Evolutionary conservation across 2,329 filamentous ascomycete species (phyloP).

Genomic region (Pseudogymnoascus sp.): DNA sequence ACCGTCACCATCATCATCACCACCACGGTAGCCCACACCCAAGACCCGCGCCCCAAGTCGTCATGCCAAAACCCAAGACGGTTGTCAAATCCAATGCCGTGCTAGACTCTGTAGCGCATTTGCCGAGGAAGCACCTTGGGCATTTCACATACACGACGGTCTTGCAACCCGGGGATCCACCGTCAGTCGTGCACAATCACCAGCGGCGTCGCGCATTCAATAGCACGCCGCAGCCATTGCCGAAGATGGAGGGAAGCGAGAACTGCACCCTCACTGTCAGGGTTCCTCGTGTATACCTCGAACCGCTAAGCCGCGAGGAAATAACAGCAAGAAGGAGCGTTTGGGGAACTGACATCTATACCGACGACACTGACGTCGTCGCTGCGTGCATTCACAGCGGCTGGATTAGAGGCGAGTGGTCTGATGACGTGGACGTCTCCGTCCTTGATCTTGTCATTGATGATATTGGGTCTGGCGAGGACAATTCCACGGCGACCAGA

Average conservation of each 20-base stretch:
- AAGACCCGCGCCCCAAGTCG: conserved; percentile 19
- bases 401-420: conserved; percentile 85
- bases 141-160: conserved; percentile 71
- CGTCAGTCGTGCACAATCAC: conserved; percentile 16
- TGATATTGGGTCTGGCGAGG: conserved; percentile 25
- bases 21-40: conserved; percentile 24
- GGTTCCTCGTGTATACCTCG: conserved; percentile 71
- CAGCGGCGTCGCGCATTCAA: conserved; percentile 45
- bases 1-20: conserved; percentile 35
- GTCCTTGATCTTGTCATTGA: conserved; percentile 51
- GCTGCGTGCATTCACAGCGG: conserved; percentile 89
- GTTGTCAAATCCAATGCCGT: conserved; percentile 62
- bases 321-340: conserved; percentile 73
- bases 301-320: conserved; percentile 62
- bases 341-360: conserved; percentile 93
- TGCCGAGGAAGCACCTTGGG: conserved; percentile 72
- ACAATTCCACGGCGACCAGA: conserved; percentile 18
- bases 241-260: conserved; percentile 59
- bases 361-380: conserved; percentile 88
- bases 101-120: conserved; percentile 59
- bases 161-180: conserved; percentile 42
- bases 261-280: conserved; percentile 89
- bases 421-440: conserved; percentile 62
- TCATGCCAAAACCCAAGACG: conserved; percentile 53
- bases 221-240: conserved; percentile 61